phyloP scores from a whole-genome alignment of 192 early-diverging fungal species.

The Rhizophagus prolifer region DNA sequence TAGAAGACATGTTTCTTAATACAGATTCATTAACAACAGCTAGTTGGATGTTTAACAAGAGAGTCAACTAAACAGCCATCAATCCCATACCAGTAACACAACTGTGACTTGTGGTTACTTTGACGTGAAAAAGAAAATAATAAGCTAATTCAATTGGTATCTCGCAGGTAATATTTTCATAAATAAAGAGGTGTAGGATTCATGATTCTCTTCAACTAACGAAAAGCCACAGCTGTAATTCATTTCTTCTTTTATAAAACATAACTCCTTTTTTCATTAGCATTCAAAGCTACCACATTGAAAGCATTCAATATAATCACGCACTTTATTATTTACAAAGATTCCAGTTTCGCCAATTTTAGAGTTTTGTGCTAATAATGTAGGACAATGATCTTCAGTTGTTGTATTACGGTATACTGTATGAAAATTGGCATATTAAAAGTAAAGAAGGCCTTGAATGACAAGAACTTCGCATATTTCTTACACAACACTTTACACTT shows the following conservation, averaged over 20 bases:
- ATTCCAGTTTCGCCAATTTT: background rate
- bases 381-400: background rate
- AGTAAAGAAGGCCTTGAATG: too few species aligned
- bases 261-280: background rate
- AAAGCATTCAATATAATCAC: background rate
- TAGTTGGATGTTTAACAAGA: too few species aligned
- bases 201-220: background rate
- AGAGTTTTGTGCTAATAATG: background rate
- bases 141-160: background rate
- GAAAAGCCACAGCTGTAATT: background rate
- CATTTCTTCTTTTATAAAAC: background rate
- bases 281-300: background rate
- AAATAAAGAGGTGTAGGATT: background rate
- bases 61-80: too few species aligned
- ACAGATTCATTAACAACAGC: too few species aligned
- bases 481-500: too few species aligned
- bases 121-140: background rate
- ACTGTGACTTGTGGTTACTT: too few species aligned
- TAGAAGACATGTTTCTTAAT: too few species aligned
- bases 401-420: background rate
- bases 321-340: background rate
- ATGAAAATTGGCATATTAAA: background rate
- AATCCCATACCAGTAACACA: too few species aligned
- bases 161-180: background rate
- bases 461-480: too few species aligned